Base-by-base conservation (phyloP, 441 rosid genomes). In the Pelargonium myrrhifolium region DNA sequence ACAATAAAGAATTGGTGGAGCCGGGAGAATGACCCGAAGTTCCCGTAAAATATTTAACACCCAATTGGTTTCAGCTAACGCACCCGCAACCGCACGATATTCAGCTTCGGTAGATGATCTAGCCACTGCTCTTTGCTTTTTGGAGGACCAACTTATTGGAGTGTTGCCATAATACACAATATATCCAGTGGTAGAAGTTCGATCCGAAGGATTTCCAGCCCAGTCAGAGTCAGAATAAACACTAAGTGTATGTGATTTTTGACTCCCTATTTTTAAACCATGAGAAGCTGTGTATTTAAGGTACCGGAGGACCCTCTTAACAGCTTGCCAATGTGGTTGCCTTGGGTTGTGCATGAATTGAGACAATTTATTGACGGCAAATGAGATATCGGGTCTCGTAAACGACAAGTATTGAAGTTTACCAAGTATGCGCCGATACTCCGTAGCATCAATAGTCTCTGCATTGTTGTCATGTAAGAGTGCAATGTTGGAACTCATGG, bases 221-320 rank as follows among this genome's bases (percentile, higher is more conserved):
- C 68, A 65, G 12, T 65, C 68, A 3, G 17, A 55, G 20, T 65
- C 11, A 9, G 9, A 65, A 18, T 42, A 65, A 1, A 11, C 68
- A 17, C 21, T 55, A 0, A 65, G 4, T 43, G 14, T 1, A 0
- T 17, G 4, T 6, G 42, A 42, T 3, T 14, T 1, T 3, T 12
- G 5, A n/a, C 12, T 0, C 5, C 17, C 6, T 6, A 63, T 8
- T 28, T 0, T 6, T 1, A 31, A 7, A 6, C 43, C 45, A 63
- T 63, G 47, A 1, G 11, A 8, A 6, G 17, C 1, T 1, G 26
- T 40, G 3, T 55, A 6, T 7, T 10, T 9, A 9, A 20, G 5
- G 17, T 42, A 65, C 1, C 42, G 39, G 3, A 49, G 11, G 12
- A 66, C 10, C 0, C 69, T 8, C 10, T 47, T 66, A 1, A 51